Evolutionary conservation across 352 stramenopile genomes (phyloP).

Genomic region (Pythium brachiatum): DNA sequence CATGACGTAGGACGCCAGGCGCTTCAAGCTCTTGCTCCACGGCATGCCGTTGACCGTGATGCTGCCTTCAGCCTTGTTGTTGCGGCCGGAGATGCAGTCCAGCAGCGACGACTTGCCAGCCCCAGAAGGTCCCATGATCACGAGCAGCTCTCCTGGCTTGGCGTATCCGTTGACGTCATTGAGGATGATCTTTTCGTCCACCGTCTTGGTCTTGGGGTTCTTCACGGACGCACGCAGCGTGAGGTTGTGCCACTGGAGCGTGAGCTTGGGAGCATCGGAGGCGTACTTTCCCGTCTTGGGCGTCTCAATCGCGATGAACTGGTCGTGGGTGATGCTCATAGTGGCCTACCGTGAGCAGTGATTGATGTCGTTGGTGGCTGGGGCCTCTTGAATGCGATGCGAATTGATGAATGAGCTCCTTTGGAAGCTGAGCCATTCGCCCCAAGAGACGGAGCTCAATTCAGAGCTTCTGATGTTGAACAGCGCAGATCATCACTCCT

Average conservation of each 20-base stretch:
- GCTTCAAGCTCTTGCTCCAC: slow-evolving; percentile 36
- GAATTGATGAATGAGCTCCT: not conserved
- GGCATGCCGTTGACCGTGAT: slow-evolving; percentile 65
- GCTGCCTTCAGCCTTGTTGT: slow-evolving; percentile 58
- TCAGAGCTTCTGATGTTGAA: not conserved
- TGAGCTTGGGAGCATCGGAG: not conserved
- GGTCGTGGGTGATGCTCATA: not conserved
- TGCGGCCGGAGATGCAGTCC: slow-evolving; percentile 91
- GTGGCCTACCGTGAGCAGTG: not conserved
- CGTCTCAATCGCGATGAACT: slow-evolving; percentile 15
- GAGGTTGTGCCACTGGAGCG: slow-evolving; percentile 46
- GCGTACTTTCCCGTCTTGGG: not conserved
- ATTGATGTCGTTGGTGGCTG: not conserved
- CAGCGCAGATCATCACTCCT: not conserved
- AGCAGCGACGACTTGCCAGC: slow-evolving; percentile 93
- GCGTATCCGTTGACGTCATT: slow-evolving; percentile 44
- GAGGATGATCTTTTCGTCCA: slow-evolving; percentile 56
- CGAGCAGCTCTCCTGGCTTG: slow-evolving; percentile 47
- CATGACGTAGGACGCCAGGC: slow-evolving; percentile 66
- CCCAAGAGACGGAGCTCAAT: too few relatives aligned
- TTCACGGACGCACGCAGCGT: slow-evolving; percentile 29
- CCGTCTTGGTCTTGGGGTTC: slow-evolving; percentile 40
- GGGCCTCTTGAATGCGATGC: not conserved
- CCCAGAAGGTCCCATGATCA: slow-evolving; percentile 67
- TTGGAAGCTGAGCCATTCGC: too few relatives aligned